These are phyloP conservation scores for Prunus mume DNA, from an alignment of 306 rosid species.

Conservation along the genomic window DNA sequence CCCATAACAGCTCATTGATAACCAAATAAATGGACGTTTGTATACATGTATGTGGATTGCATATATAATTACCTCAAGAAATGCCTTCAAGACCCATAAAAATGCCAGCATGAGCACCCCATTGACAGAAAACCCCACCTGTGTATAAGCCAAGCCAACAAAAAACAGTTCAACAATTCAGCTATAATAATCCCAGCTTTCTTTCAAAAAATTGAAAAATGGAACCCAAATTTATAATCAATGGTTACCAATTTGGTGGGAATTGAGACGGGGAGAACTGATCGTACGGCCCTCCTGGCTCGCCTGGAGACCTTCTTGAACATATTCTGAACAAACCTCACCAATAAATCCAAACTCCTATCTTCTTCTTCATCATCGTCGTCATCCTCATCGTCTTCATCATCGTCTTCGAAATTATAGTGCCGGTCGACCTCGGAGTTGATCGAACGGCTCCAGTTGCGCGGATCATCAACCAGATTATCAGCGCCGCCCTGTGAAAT, in stretches of 20 bases:
- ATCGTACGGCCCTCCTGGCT: constrained; percentile 66
- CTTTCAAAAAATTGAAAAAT: background rate
- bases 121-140: constrained; percentile 71
- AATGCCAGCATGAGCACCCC: constrained; percentile 62
- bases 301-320: constrained; percentile 64
- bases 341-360: constrained; percentile 67
- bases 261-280: constrained; percentile 65
- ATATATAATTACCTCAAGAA: constrained; percentile 56
- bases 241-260: constrained; percentile 56
- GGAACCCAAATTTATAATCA: background rate
- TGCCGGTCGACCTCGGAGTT: constrained; percentile 21
- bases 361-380: constrained; percentile 58
- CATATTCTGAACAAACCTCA: constrained; percentile 60
- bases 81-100: constrained; percentile 72
- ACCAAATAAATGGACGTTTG: background rate
- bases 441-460: constrained; percentile 52
- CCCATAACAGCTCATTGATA: background rate
- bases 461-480: constrained; percentile 40
- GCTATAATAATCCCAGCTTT: too few species aligned
- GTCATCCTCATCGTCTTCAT: constrained; percentile 42
- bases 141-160: background rate
- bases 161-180: background rate
- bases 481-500: constrained; percentile 44
- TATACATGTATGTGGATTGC: background rate
- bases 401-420: constrained; percentile 13